Base-by-base conservation (phyloP, 2,329 filamentous ascomycete genomes). In the Raffaelea arxii region DNA sequence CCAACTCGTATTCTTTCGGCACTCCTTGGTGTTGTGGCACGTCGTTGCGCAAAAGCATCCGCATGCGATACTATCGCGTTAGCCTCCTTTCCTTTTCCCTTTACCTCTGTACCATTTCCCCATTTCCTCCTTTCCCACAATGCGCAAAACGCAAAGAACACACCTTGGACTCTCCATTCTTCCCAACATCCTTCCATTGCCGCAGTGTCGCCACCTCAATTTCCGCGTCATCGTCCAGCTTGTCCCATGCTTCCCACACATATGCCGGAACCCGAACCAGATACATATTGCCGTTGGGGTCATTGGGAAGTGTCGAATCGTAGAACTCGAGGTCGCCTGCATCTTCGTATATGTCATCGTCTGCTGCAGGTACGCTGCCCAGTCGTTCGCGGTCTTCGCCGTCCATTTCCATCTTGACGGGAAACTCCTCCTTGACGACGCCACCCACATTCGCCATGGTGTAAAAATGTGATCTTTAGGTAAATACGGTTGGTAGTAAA, bases 1-100 rank as follows among this genome's bases (percentile, higher is more conserved):
- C 81, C 48, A 97, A 69, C 54, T 87, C 78, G 65, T 96, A 98
- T 59, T 94, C 88, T 59, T 87, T 87, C 11, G 90, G 89, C n/a
- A 96, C 72, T 5, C 74, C 68, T 55, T 83, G 75, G 60, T 94
- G 88, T 52, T 80, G 73, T 7, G 77, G 70, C 43, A 83, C 70
- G 44, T 80, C 73, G 21, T 73, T 72, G 56, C 74, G 70, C 38
- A 95, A 72, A 51, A 88, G 75, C 67, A 94, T 84, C 61, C 82
- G 65, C 51, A 75, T 65, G 48, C 69, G 70, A 53, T 59, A 52
- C 53, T 55, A 36, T 12, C 6, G 19, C 6, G 32, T 36, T 18
- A 36, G 32, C 32, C 32, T 10, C 32, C 32, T 12, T 36, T n/a
- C 32, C 16, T 16, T 7, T 6, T 14, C n/a, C 16, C 18, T 25